Evolutionary conservation across 2,329 filamentous ascomycete species (phyloP).

Genomic region (Orbilia brochopaga): DNA sequence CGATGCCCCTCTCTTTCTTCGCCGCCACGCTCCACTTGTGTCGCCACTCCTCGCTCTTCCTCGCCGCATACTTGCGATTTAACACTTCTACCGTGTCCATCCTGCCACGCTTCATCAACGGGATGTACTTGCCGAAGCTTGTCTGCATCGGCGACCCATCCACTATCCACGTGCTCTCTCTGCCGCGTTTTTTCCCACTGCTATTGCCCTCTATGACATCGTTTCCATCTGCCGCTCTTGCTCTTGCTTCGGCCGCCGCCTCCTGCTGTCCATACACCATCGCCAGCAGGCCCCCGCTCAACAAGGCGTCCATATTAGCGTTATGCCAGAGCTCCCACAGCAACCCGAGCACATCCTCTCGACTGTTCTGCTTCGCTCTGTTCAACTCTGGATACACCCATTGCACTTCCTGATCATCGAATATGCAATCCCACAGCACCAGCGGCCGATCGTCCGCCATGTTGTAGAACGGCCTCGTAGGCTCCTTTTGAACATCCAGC

Average conservation of each 20-base stretch:
- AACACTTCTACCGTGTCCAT: constrained; percentile 68
- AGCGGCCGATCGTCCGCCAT: constrained; percentile 90
- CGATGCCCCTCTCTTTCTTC: constrained; percentile 44
- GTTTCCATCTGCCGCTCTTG: constrained; percentile 55
- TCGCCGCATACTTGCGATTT: constrained; percentile 66
- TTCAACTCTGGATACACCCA: constrained; percentile 78
- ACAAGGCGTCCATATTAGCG: constrained; percentile 85
- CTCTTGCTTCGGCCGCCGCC: constrained; percentile 23
- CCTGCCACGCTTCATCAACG: constrained; percentile 64
- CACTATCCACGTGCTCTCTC: constrained; percentile 60
- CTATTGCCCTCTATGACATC: constrained; percentile 5
- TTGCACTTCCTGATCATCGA: constrained; percentile 69
- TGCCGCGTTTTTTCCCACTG: constrained; percentile 26
- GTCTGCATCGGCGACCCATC: constrained; percentile 65
- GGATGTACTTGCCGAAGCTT: constrained; percentile 66
- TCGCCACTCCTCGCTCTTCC: constrained; percentile 60
- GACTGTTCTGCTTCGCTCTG: constrained; percentile 67
- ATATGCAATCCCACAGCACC: constrained; percentile 95
- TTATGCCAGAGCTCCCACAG: constrained; percentile 84
- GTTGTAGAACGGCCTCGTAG: constrained; percentile 80
- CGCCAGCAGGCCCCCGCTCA: constrained; percentile 76
- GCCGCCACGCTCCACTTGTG: constrained; percentile 54
- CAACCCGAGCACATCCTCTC: constrained; percentile 68
- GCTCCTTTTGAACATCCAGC: constrained; percentile 73
- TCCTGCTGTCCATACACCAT: constrained; percentile 61